Conservation (phyloP, 2,329 filamentous ascomycete species). For the Diaporthe sp. region DNA sequence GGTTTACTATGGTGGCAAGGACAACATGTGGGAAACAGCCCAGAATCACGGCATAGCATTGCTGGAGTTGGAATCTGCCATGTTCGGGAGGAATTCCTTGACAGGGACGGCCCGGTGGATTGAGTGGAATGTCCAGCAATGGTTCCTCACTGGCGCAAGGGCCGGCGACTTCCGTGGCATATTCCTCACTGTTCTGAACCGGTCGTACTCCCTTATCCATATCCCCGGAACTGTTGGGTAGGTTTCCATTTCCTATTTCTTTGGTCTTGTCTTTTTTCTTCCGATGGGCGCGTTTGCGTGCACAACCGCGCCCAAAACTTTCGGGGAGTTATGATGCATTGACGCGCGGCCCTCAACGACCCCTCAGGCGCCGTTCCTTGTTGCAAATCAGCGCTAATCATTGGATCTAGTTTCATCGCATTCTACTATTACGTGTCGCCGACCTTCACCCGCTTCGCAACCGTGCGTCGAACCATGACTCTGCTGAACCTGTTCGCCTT, state of each 20-base stretch:
- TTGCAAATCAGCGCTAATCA: slow-evolving; percentile 9
- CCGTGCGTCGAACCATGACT: slow-evolving; percentile 57
- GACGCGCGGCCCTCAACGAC: neutral
- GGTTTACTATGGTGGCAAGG: slow-evolving; percentile 63
- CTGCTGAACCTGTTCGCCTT: slow-evolving; percentile 71
- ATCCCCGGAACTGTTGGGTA: slow-evolving; percentile 65
- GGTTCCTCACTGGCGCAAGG: slow-evolving; percentile 58
- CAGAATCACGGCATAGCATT: slow-evolving; percentile 59
- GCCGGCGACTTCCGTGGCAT: slow-evolving; percentile 50
- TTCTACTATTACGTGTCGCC: slow-evolving; percentile 73
- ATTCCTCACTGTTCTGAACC: slow-evolving; percentile 60
- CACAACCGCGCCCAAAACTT: neutral
- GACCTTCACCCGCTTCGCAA: slow-evolving; percentile 52
- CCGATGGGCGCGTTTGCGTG: neutral
- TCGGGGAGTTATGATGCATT: neutral
- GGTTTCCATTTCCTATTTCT: neutral
- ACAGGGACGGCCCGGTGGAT: slow-evolving; percentile 53
- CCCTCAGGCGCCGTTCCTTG: neutral
- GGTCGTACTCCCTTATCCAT: slow-evolving; percentile 63
- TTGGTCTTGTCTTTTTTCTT: too few species aligned
- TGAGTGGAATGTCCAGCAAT: slow-evolving; percentile 60
- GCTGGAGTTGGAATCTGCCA: slow-evolving; percentile 55
- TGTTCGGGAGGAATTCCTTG: slow-evolving; percentile 45
- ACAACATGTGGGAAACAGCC: slow-evolving; percentile 59
- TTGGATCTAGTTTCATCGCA: slow-evolving; percentile 66